Evolutionary conservation across 371 early-diverging fungal species (phyloP).

Genomic region (Encephalitozoon hellem): DNA sequence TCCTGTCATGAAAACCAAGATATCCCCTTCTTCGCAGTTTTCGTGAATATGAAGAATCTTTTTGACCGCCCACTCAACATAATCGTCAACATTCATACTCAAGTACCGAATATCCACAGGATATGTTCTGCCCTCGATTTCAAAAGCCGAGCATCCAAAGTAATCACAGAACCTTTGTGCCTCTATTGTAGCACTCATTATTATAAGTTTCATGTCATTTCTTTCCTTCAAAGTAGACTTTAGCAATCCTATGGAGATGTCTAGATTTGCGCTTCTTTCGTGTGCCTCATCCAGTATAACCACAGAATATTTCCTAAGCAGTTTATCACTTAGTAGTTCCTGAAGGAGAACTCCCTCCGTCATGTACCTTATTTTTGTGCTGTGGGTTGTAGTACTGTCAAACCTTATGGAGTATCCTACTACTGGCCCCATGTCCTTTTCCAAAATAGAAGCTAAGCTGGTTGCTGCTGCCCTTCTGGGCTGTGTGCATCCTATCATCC

Average conservation of each 20-base stretch:
- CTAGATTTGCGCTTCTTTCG: conserved; percentile 41
- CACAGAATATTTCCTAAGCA: conserved; percentile 24
- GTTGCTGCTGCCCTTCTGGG: conserved; percentile 51
- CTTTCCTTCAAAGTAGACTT: conserved; percentile 24
- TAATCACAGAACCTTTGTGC: conserved; percentile 65
- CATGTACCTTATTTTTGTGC: conserved; percentile 42
- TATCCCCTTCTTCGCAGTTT: conserved; percentile 22
- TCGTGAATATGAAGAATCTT: conserved; percentile 27
- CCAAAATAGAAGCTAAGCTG: conserved; percentile 38
- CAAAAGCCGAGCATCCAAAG: conserved; percentile 66
- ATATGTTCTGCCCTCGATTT: conserved; percentile 70
- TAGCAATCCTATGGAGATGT: conserved; percentile 35
- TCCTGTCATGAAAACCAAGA: conserved; percentile 53
- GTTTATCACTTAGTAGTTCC: conserved; percentile 18
- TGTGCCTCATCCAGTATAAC: conserved; percentile 55
- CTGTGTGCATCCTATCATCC: conserved; percentile 45
- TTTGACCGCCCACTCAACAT: conserved; percentile 22
- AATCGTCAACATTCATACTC: conserved; percentile 24
- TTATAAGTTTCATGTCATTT: conserved; percentile 59
- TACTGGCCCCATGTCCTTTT: not conserved
- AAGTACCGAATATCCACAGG: conserved; percentile 65
- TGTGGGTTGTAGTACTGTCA: conserved; percentile 1
- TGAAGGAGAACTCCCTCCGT: conserved; percentile 55
- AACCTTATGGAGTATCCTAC: conserved; percentile 48
- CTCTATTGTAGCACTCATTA: conserved; percentile 74